Conservation (phyloP, 192 early-diverging fungal species). For the Borealophlyctis nickersoniae region DNA sequence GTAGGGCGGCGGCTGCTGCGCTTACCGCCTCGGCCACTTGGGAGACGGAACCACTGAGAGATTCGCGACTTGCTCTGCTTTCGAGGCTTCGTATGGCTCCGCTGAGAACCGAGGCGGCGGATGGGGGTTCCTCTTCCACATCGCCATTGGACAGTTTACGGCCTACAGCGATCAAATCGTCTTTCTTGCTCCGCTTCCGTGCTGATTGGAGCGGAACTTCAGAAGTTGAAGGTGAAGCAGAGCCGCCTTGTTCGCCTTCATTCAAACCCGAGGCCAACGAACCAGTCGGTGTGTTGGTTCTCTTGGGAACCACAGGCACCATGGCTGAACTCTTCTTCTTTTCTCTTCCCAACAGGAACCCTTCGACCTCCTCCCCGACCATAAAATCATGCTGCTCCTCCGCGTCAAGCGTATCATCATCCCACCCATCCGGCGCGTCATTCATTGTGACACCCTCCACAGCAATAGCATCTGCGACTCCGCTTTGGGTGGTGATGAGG, state of each 20-base stretch:
- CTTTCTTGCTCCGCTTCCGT: neutral
- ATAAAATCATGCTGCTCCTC: conserved; percentile 5
- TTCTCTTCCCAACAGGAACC: neutral
- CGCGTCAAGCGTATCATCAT: conserved; percentile 2
- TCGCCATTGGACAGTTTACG: neutral
- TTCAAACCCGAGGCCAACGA: no score
- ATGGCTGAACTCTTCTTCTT: neutral
- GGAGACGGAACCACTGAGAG: neutral
- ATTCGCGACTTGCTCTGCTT: neutral
- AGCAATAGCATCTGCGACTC: conserved; percentile 21
- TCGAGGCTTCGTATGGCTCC: neutral
- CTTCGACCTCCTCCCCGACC: neutral
- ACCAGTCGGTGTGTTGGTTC: no score
- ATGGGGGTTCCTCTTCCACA: conserved; percentile 11
- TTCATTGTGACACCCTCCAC: conserved; percentile 9
- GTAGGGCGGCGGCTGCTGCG: neutral
- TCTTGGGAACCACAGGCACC: neutral
- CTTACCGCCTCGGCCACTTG: neutral
- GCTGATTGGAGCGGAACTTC: neutral
- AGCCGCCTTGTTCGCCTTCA: no score
- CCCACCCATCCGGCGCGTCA: conserved; percentile 11
- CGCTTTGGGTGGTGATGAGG: conserved; percentile 34
- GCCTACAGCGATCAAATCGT: conserved; percentile 12
- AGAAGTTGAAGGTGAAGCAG: neutral
- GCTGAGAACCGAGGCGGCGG: conserved; percentile 1